Evolutionary conservation across 2,329 filamentous ascomycete genomes (phyloP), one percentile per base, ranked within the genome.

Genomic region (Neophaeococcomyces mojaviensis): DNA sequence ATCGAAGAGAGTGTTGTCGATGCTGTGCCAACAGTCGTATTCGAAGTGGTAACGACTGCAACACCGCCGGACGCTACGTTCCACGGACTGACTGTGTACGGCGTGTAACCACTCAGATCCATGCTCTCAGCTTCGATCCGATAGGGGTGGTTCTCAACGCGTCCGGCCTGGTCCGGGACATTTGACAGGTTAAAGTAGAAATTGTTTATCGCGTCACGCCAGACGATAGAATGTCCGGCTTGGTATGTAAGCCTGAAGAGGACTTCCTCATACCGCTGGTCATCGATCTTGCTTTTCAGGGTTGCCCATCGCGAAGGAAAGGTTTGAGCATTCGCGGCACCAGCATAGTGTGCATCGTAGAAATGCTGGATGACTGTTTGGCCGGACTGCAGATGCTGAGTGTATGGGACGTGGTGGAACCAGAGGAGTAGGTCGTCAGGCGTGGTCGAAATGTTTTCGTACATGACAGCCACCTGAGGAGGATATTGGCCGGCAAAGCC

Each of bases 351-450:
- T 0, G 77, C 76, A 49, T 82, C 73, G 56, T 82, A 82, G 59
- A 82, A 80, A 56, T 81, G 77, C 55, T 82, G 79, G 42, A 82
- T 81, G 2, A 86, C 79, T 0, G 82, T 83, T 61, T 81, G 77
- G 9, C 80, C 79, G 0, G 74, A 78, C 8, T 79, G 69, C 1
- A 86, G 70, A 5, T 60, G 62, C 32, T 83, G 76, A 0, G 78
- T 83, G 59, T 84, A 87, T 3, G 74, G 73, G 0, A 86, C 79
- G 57, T 87, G 83, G 60, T 86, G 83, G 64, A 86, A 86, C 82
- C 82, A 87, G 2, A 86, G 67, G 2, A 86, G 62, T 1, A 86
- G 66, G 18, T 86, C 69, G 49, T 86, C 82, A 0, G 82, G 81
- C 0, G 82, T 86, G 0, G 76, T 81, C 12, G 74, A 71, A 15